A percentile compares a stretch with the other conserved stretches of the same genome.
phyloP scores from a whole-genome alignment of 495 filamentous ascomycete species.

The Trypethelium eluteriae region DNA sequence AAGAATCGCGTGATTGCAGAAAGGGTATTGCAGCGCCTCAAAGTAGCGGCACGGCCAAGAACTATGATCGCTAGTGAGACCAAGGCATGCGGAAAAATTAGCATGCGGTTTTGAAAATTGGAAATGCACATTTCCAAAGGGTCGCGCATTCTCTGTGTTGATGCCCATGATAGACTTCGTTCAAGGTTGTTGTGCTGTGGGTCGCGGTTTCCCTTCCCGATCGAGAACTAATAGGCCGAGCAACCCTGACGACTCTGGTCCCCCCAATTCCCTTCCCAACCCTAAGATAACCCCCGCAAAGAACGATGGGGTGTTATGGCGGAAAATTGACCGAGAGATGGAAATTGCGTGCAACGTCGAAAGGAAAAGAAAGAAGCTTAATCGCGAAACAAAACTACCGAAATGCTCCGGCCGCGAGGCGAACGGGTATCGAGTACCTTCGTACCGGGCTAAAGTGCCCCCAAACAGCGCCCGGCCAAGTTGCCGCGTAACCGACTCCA shows the following conservation, averaged over 20 bases:
- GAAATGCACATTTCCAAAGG: not conserved
- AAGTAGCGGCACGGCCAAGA: not conserved
- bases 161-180: not conserved
- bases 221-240: not conserved
- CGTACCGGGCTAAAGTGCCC: not conserved
- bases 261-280: not conserved
- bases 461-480: not conserved
- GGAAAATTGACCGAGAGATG: too few species aligned
- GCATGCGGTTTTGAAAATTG: constrained; percentile 5
- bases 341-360: too few species aligned
- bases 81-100: constrained; percentile 9
- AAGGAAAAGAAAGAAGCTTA: not conserved
- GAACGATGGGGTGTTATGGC: not conserved
- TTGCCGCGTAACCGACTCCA: constrained; percentile 3
- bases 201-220: not conserved
- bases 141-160: not conserved
- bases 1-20: not conserved
- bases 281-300: not conserved
- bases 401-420: not conserved
- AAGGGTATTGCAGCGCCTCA: not conserved
- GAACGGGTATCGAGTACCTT: not conserved
- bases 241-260: not conserved
- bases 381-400: not conserved
- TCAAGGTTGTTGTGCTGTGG: not conserved
- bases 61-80: not conserved